These are phyloP conservation scores for Neurospora sp. DNA, from an alignment of 495 filamentous ascomycete genomes.

Conservation along the genomic window DNA sequence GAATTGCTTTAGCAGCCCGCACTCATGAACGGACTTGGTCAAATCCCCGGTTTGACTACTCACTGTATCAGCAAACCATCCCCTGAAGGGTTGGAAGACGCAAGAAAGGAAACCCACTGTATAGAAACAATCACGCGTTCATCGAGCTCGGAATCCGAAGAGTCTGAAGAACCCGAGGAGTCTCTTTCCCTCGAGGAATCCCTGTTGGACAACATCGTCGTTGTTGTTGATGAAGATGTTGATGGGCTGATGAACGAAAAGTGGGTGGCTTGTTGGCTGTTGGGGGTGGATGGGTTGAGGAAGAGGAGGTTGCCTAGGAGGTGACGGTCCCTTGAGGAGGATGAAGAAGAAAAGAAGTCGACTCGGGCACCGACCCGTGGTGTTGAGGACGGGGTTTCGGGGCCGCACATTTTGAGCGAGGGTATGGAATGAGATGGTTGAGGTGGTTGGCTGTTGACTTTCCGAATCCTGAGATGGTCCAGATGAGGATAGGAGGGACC, in stretches of 20 bases:
- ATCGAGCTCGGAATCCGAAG: neutral
- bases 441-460: neutral
- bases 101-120: slow-evolving; percentile 11
- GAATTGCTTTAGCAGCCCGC: slow-evolving; percentile 27
- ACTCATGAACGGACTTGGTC: slow-evolving; percentile 19
- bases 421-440: neutral
- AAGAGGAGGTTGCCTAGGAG: slow-evolving; percentile 22
- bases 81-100: neutral
- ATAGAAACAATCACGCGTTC: slow-evolving; percentile 18
- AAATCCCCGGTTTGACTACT: slow-evolving; percentile 30
- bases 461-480: neutral
- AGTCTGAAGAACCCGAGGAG: neutral
- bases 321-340: neutral
- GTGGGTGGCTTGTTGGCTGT: slow-evolving; percentile 20
- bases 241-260: slow-evolving; percentile 10
- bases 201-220: neutral
- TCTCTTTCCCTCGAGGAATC: neutral
- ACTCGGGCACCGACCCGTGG: slow-evolving; percentile 21
- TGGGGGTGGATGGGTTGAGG: slow-evolving; percentile 16
- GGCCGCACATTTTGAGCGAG: slow-evolving; percentile 21
- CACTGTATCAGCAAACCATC: neutral
- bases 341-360: slow-evolving; percentile 11
- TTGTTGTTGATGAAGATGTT: neutral
- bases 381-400: slow-evolving; percentile 11
- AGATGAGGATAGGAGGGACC: neutral